Evolutionary conservation across 305 asterid species (phyloP).

Genomic region (Rubia tinctorum): DNA sequence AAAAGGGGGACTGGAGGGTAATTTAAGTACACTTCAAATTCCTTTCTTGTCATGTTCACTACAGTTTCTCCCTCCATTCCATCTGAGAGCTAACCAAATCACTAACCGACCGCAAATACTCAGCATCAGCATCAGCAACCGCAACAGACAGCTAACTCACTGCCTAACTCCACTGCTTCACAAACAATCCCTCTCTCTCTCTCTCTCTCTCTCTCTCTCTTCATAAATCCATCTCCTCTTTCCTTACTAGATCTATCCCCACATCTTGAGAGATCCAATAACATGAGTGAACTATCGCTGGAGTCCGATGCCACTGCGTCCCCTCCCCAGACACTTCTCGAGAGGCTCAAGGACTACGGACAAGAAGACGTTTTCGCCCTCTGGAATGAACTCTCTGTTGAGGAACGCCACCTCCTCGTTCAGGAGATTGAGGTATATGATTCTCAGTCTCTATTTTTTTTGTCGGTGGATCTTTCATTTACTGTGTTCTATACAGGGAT

Average conservation of each 20-base stretch:
- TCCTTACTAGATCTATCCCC: not conserved
- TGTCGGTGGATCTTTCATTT: not conserved
- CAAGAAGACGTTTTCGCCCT: conserved; percentile 88
- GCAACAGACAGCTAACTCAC: not conserved
- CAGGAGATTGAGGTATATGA: conserved; percentile 74
- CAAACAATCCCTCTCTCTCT: not conserved
- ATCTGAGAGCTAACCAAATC: conserved; percentile 11
- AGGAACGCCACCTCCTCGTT: conserved; percentile 69
- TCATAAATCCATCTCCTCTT: not conserved
- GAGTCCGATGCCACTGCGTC: conserved; percentile 23
- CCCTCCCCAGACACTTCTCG: conserved; percentile 75
- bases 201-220: not conserved
- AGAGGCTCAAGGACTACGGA: conserved; percentile 96
- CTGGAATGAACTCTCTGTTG: conserved; percentile 84
- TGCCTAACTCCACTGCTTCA: not conserved
- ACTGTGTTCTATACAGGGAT: not conserved
- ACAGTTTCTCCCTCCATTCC: conserved; percentile 14
- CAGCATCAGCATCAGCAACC: not conserved
- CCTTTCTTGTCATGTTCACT: conserved; percentile 23
- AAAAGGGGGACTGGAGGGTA: too few relatives aligned
- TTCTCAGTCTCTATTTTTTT: not conserved
- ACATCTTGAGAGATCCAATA: conserved; percentile 1
- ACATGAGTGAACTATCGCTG: conserved; percentile 17
- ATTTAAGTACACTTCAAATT: not conserved
- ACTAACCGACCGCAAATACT: not conserved